These are phyloP conservation scores for Aspergillus phoenicis DNA, from an alignment of 2,329 filamentous ascomycete species.

Conservation along the genomic window DNA sequence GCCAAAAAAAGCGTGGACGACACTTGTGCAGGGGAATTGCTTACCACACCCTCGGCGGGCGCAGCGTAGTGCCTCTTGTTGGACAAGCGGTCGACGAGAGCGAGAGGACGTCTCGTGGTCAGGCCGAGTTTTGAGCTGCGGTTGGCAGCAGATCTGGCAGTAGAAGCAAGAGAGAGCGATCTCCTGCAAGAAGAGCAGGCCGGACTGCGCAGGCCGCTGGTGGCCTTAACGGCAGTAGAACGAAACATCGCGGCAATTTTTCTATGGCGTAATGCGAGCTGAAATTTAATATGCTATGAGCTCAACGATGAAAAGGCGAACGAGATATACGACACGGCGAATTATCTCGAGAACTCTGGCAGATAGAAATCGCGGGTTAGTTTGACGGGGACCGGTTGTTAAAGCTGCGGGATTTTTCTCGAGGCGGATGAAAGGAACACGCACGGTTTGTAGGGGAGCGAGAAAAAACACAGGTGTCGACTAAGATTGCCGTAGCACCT, in stretches of 20 bases:
- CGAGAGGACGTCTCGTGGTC: constrained; percentile 46
- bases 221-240: constrained; percentile 44
- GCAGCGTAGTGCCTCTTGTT: constrained; percentile 60
- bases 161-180: constrained; percentile 38
- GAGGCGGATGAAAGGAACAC: constrained; percentile 28
- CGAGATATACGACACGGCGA: constrained; percentile 1
- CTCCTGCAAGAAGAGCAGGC: constrained; percentile 36
- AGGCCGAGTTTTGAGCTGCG: constrained; percentile 39
- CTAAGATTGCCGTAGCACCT: constrained; percentile 46
- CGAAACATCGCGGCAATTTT: constrained; percentile 44
- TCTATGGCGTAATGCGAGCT: constrained; percentile 8
- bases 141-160: constrained; percentile 31
- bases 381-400: constrained; percentile 6
- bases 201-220: constrained; percentile 41
- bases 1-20: too few species aligned
- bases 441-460: constrained; percentile 15
- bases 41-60: constrained; percentile 63
- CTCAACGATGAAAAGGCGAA: not conserved
- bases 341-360: constrained; percentile 7
- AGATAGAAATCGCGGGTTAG: constrained; percentile 8
- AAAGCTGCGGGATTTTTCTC: constrained; percentile 20
- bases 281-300: not conserved
- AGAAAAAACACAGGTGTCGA: constrained; percentile 41
- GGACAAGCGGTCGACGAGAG: constrained; percentile 42
- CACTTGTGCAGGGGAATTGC: constrained; percentile 28